A percentile compares a stretch with the other conserved stretches of the same genome.
These are phyloP conservation scores for Salix exigua DNA, from an alignment of 345 rosid species.

Conservation along the genomic window DNA sequence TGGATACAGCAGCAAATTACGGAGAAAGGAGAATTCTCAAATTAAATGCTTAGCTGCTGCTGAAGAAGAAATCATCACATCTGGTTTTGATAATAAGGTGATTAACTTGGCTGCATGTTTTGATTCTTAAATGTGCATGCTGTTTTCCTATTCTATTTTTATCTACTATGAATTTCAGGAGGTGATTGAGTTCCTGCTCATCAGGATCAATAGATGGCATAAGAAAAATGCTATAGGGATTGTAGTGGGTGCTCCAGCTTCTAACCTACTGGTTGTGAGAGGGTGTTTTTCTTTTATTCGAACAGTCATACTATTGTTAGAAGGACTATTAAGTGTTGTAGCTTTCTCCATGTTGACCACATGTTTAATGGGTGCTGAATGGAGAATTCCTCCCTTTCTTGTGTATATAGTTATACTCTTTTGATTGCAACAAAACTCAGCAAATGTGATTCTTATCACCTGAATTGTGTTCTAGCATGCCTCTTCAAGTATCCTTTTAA, in stretches of 20 bases:
- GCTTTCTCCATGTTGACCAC: background rate
- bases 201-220: background rate
- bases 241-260: background rate
- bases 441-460: background rate
- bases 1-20: constrained; percentile 77
- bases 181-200: background rate
- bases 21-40: constrained; percentile 69
- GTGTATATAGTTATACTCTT: background rate
- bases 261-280: background rate
- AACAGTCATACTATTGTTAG: background rate
- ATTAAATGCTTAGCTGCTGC: constrained; percentile 82
- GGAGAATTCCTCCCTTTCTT: background rate
- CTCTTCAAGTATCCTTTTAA: background rate
- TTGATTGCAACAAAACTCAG: background rate
- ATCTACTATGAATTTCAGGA: background rate
- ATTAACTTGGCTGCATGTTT: background rate
- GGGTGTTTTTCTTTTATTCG: background rate
- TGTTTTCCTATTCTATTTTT: background rate
- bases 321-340: background rate
- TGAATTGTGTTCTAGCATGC: background rate
- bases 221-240: background rate
- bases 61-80: constrained; percentile 75
- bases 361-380: background rate
- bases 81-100: constrained; percentile 93
- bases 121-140: background rate